Conservation (phyloP, 2,329 filamentous ascomycete genomes). For the Fusarium hostae region DNA sequence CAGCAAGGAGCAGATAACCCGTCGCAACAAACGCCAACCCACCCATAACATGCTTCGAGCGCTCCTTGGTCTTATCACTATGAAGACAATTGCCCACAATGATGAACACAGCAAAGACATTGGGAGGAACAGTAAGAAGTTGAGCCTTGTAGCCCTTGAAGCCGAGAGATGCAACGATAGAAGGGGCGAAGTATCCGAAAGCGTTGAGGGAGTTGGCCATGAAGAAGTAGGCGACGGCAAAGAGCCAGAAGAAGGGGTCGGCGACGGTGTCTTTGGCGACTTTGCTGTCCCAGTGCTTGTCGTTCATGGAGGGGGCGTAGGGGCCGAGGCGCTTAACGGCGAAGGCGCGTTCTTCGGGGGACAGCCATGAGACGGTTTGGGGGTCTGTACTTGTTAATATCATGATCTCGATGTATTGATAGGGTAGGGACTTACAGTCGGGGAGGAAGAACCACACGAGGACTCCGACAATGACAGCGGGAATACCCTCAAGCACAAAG, state of each 20-base stretch:
- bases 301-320: constrained; percentile 48
- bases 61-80: constrained; percentile 48
- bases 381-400: constrained; percentile 35
- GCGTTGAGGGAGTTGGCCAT: constrained; percentile 52
- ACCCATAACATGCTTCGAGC: constrained; percentile 47
- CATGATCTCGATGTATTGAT: accelerated
- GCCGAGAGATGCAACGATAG: constrained; percentile 50
- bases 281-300: constrained; percentile 50
- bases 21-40: constrained; percentile 44
- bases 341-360: constrained; percentile 48
- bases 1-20: constrained; percentile 47
- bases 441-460: constrained; percentile 48
- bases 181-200: constrained; percentile 50
- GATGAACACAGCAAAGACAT: constrained; percentile 51
- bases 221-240: constrained; percentile 46
- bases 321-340: constrained; percentile 51
- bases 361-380: constrained; percentile 49
- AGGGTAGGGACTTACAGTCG: constrained; percentile 37
- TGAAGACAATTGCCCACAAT: constrained; percentile 48
- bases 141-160: constrained; percentile 50
- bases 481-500: constrained; percentile 64
- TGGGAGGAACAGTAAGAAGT: constrained; percentile 51
- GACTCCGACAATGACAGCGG: constrained; percentile 47
- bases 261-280: constrained; percentile 47
- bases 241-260: constrained; percentile 51